Conservation (phyloP, 768 basidiomycete species). For the Cytidiella melzeri region DNA sequence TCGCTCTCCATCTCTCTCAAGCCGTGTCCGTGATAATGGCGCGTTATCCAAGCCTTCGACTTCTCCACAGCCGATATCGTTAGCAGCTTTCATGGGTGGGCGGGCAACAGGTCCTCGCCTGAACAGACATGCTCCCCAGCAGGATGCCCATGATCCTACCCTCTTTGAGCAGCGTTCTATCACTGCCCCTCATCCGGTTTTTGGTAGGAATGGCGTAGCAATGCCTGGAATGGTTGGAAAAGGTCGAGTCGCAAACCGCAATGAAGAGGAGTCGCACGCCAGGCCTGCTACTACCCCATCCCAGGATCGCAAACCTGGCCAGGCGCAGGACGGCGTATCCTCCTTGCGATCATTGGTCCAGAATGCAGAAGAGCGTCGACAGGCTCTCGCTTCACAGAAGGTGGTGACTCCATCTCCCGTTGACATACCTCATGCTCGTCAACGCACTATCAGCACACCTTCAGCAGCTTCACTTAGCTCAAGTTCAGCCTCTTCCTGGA, state of each 20-base stretch:
- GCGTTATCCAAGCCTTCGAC: background rate
- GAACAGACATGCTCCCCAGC: constrained; percentile 66
- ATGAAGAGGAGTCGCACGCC: constrained; percentile 6
- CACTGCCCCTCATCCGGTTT: constrained; percentile 60
- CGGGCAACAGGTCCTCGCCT: constrained; percentile 68
- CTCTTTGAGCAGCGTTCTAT: constrained; percentile 57
- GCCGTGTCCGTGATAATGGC: background rate
- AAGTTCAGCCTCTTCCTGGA: background rate
- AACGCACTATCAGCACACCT: constrained; percentile 48
- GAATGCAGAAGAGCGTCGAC: constrained; percentile 32
- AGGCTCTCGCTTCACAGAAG: constrained; percentile 30
- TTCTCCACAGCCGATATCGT: constrained; percentile 43
- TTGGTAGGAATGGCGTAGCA: constrained; percentile 68
- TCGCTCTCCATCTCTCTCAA: background rate
- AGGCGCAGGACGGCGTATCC: background rate
- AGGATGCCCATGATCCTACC: constrained; percentile 56
- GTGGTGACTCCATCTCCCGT: constrained; percentile 18
- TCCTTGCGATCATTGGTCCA: constrained; percentile 17
- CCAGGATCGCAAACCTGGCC: background rate
- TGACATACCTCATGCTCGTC: constrained; percentile 25
- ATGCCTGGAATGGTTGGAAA: constrained; percentile 60
- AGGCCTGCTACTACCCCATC: background rate
- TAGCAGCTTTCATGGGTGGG: constrained; percentile 80
- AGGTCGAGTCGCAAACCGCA: constrained; percentile 9
- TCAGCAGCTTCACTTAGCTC: constrained; percentile 9